Evolutionary conservation across 2,329 filamentous ascomycete species (phyloP), one percentile per base, ranked within the genome.

Genomic region (Penicillium sp.): DNA sequence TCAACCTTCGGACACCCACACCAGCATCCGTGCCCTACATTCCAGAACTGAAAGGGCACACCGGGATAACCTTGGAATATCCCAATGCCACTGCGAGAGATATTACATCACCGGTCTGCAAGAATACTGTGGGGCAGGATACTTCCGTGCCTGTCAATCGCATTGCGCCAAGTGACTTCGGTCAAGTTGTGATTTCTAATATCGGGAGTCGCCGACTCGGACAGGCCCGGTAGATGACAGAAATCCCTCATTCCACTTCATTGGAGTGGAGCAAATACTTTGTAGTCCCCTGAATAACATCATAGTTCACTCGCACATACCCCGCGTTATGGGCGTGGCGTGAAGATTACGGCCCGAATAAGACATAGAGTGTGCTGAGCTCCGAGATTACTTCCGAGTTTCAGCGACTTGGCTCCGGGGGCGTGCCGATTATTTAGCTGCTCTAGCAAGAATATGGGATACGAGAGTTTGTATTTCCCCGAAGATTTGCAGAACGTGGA

Each of bases 381-480:
- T 18, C 54, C 53, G 47, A 54, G 46, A 13, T 37, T 54, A 40
- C 12, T 32, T 16, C 52, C n/a, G 39, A 50, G 47, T 35, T 60
- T 49, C 37, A 48, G 56, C 50, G 52, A 60, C 21, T 46, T 38
- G 31, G 37, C 25, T 12, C 54, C 48, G 40, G 49, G 37, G 49
- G n/a, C 15, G 4, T 50, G 50, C 31, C 18, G 40, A 40, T 44
- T 48, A 18, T 29, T 52, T 39, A 40, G 31, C 10, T 34, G 15
- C n/a, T 3, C 10, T 15, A 27, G 25, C 7, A 27, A 27, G 7
- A 27, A 27, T 27, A 27, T 27, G 25, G 25, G 25, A 27, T 2
- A 27, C 7, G 25, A 32, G 31, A 40, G 10, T 34, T 50, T 29
- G 13, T 50, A 55, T 50, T 60, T 56, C 56, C 41, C 58, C 56